Percentiles rank a stretch among this genome's conserved stretches.
Evolutionary conservation across 495 filamentous ascomycete genomes (phyloP).

Genomic region (Neurospora intermedia): DNA sequence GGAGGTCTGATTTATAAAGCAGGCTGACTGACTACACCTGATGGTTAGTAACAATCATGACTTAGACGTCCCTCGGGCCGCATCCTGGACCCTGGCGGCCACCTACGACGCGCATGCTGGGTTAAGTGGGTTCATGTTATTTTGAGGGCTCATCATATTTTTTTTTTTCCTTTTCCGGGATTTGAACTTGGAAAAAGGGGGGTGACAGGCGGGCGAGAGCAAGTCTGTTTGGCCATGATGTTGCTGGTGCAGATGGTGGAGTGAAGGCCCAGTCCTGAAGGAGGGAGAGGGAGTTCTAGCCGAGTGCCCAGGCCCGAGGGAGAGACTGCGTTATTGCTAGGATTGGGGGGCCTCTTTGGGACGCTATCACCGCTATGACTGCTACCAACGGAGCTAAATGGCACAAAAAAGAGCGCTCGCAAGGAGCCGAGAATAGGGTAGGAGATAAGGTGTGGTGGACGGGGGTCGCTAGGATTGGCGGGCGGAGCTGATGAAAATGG

Average conservation of each 20-base stretch:
- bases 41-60: not conserved
- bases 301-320: not conserved
- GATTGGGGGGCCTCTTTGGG: not conserved
- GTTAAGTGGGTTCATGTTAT: not conserved
- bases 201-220: not conserved
- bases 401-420: not conserved
- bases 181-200: not conserved
- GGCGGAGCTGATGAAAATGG: conserved; percentile 24
- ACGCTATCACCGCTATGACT: not conserved
- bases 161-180: not conserved
- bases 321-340: not conserved
- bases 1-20: not conserved
- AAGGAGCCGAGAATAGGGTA: not conserved
- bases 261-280: not conserved
- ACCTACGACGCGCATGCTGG: not conserved
- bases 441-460: conserved; percentile 13
- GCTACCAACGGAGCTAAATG: not conserved
- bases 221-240: not conserved
- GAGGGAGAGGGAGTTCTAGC: not conserved
- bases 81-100: not conserved
- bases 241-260: not conserved
- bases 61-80: not conserved
- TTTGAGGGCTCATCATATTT: not conserved
- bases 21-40: not conserved
- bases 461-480: conserved; percentile 6